phyloP scores from a whole-genome alignment of 2,329 filamentous ascomycete species.

The Fusarium sp. region DNA sequence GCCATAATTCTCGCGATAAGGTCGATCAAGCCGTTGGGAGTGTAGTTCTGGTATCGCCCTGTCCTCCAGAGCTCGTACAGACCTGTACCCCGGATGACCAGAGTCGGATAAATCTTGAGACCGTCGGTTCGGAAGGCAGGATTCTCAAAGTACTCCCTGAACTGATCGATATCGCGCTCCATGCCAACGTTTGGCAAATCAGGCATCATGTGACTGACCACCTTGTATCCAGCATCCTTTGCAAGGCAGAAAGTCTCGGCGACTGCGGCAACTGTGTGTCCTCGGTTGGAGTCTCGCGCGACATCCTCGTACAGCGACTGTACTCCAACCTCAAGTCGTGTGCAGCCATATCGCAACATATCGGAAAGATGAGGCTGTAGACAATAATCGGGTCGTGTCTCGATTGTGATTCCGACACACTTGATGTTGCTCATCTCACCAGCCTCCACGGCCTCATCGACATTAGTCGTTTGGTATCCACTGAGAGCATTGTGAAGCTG shows the following conservation, averaged over 20 bases:
- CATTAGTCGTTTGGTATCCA: slow-evolving; percentile 92
- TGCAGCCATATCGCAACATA: slow-evolving; percentile 99
- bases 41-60: slow-evolving; percentile 98
- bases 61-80: slow-evolving; percentile 98
- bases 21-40: slow-evolving; percentile 94
- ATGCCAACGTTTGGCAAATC: slow-evolving; percentile 98
- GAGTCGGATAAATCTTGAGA: slow-evolving; percentile 96
- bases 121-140: slow-evolving; percentile 96
- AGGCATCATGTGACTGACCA: slow-evolving; percentile 99
- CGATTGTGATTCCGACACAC: slow-evolving; percentile 98
- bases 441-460: slow-evolving; percentile 94
- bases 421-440: slow-evolving; percentile 98
- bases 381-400: slow-evolving; percentile 97
- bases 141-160: slow-evolving; percentile 97
- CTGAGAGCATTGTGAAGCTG: slow-evolving; percentile 97
- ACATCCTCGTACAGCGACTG: slow-evolving; percentile 98
- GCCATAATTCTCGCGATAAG: slow-evolving; percentile 96
- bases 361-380: slow-evolving; percentile 93
- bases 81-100: slow-evolving; percentile 96
- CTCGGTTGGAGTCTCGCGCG: slow-evolving; percentile 96
- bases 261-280: slow-evolving; percentile 94
- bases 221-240: slow-evolving; percentile 98
- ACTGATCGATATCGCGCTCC: slow-evolving; percentile 97
- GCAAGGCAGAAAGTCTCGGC: slow-evolving; percentile 97
- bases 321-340: slow-evolving; percentile 91